Conservation (phyloP, 83 land plant species). For the Larix sibirica region DNA sequence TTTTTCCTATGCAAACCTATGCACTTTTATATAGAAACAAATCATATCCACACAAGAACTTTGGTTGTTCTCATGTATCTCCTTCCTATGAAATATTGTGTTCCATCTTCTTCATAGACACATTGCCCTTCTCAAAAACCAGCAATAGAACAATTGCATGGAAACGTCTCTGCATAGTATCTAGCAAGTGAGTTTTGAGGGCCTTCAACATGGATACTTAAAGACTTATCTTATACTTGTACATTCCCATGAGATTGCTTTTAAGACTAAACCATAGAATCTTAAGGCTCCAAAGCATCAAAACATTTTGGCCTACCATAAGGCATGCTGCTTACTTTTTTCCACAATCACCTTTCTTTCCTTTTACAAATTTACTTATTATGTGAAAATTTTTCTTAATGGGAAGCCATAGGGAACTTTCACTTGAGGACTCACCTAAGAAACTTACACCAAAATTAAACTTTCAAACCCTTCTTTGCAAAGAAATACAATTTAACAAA, state of each 20-base stretch:
- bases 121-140: too few species aligned
- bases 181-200: slow-evolving; percentile 30
- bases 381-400: neutral
- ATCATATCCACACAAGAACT: too few species aligned
- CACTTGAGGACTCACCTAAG: slow-evolving; percentile 15
- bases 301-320: neutral
- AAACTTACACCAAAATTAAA: neutral
- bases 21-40: too few species aligned
- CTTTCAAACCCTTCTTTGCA: too few species aligned
- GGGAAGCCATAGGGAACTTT: slow-evolving; percentile 14
- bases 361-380: neutral
- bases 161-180: slow-evolving; percentile 44
- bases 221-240: neutral
- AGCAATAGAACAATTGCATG: slow-evolving; percentile 8
- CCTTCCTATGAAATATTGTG: too few species aligned
- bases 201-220: slow-evolving; percentile 14
- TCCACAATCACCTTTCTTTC: slow-evolving; percentile 17
- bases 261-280: neutral
- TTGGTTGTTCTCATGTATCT: too few species aligned
- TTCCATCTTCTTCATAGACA: too few species aligned
- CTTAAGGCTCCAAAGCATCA: neutral
- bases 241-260: neutral
- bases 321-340: neutral
- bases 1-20: too few species aligned
- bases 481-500: neutral